phyloP scores from a whole-genome alignment of 768 basidiomycete genomes.

The Serendipita vermifera region DNA sequence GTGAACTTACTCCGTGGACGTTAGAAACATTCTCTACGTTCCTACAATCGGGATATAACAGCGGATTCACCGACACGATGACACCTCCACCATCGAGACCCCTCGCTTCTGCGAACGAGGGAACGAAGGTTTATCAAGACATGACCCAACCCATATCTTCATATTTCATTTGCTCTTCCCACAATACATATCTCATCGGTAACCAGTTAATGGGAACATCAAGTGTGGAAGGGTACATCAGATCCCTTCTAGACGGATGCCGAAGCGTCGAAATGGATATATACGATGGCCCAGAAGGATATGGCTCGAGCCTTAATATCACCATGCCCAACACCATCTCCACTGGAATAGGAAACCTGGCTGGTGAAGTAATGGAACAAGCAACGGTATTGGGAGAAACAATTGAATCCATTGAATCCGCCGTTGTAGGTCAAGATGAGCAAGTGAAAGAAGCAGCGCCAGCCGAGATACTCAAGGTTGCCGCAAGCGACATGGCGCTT shows the following conservation, averaged over 20 bases:
- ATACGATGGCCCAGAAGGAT: constrained; percentile 23
- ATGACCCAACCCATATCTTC: constrained; percentile 83
- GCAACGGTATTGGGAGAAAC: not conserved
- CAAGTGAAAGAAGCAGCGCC: not conserved
- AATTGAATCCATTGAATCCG: not conserved
- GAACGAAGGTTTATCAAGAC: constrained; percentile 45
- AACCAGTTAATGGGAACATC: constrained; percentile 78
- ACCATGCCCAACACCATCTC: constrained; percentile 14
- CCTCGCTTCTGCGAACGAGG: constrained; percentile 24
- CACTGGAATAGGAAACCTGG: constrained; percentile 64
- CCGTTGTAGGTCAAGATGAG: too few relatives aligned
- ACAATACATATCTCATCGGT: constrained; percentile 86
- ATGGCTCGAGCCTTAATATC: not conserved
- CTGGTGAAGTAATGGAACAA: constrained; percentile 43
- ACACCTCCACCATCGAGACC: not conserved
- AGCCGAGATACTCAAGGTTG: not conserved
- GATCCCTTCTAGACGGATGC: constrained; percentile 78
- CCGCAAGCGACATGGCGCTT: constrained; percentile 5
- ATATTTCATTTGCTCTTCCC: constrained; percentile 80
- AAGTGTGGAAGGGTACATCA: constrained; percentile 79
- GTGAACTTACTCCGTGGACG: constrained; percentile 26
- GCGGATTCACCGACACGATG: constrained; percentile 37
- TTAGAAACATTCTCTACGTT: constrained; percentile 62
- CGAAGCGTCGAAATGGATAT: constrained; percentile 79
- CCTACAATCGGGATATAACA: constrained; percentile 67